These are phyloP conservation scores for Fusarium protoensiforme DNA, from an alignment of 2,329 filamentous ascomycete species.

Conservation along the genomic window DNA sequence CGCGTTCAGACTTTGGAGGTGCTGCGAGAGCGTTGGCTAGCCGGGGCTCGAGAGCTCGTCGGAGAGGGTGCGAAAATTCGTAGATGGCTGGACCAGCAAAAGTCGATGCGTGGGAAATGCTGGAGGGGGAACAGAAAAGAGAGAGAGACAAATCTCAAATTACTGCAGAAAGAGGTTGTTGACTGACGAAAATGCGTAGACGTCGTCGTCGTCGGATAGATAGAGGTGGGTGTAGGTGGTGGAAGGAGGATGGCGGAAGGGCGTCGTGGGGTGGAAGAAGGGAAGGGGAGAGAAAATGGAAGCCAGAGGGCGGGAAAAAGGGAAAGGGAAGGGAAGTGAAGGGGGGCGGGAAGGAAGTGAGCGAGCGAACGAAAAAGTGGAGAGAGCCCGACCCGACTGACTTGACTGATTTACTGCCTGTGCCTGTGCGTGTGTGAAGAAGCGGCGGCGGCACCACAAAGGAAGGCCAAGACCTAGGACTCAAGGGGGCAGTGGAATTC, in stretches of 20 bases:
- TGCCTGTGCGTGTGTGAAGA: constrained; percentile 7
- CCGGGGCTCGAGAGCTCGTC: constrained; percentile 6
- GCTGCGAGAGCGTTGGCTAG: constrained; percentile 23
- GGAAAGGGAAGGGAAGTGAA: constrained; percentile 29
- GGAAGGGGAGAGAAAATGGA: constrained; percentile 29
- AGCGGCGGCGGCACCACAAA: background rate
- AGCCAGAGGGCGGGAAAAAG: constrained; percentile 30
- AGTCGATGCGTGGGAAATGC: constrained; percentile 4
- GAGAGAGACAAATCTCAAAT: constrained; percentile 13
- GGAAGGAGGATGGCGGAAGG: constrained; percentile 31
- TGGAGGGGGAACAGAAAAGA: constrained; percentile 6
- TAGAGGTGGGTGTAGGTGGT: constrained; percentile 30
- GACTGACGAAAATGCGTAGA: constrained; percentile 23
- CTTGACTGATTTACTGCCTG: background rate
- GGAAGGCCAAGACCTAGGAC: constrained; percentile 9
- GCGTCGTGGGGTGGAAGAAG: constrained; percentile 32
- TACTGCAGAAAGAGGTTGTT: background rate
- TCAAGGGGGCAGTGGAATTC: constrained; percentile 20
- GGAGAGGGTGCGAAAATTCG: constrained; percentile 9
- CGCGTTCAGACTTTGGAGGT: constrained; percentile 30
- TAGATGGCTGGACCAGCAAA: constrained; percentile 1
- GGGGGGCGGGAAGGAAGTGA: constrained; percentile 31
- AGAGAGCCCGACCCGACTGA: constrained; percentile 22
- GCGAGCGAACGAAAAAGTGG: constrained; percentile 33
- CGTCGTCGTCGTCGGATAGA: constrained; percentile 27